Evolutionary conservation across 352 stramenopile species (phyloP).

Genomic region (Elongisporangium anandrum): DNA sequence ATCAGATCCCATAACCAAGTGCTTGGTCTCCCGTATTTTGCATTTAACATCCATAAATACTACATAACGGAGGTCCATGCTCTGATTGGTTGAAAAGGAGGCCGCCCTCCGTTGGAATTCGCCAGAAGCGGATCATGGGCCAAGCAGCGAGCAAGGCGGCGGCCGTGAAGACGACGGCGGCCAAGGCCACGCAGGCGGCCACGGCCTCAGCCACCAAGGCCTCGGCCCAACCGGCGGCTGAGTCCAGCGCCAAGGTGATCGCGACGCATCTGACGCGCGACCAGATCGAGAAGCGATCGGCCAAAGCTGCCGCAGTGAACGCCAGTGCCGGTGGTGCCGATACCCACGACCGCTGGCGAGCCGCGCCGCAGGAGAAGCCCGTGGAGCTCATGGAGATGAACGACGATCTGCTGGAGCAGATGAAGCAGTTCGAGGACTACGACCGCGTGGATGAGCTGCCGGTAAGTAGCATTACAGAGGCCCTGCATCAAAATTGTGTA

Average conservation of each 20-base stretch:
- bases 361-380: slow-evolving; percentile 5
- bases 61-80: background rate
- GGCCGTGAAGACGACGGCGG: background rate
- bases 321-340: slow-evolving; percentile 1
- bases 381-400: slow-evolving; percentile 59
- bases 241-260: slow-evolving; percentile 12
- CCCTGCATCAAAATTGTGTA: background rate
- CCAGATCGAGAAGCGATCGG: slow-evolving; percentile 11
- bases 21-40: no score
- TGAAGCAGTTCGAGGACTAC: slow-evolving; percentile 50
- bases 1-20: no score
- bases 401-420: slow-evolving; percentile 34
- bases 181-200: slow-evolving; percentile 8
- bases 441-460: slow-evolving; percentile 44
- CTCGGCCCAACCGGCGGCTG: slow-evolving; percentile 6
- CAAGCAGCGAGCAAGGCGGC: slow-evolving; percentile 20
- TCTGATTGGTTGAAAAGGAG: slow-evolving; percentile 6
- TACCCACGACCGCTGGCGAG: slow-evolving; percentile 17
- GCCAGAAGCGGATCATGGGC: slow-evolving; percentile 19
- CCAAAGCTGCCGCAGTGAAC: slow-evolving; percentile 1
- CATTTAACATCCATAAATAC: slow-evolving; percentile 3
- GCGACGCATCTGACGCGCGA: slow-evolving; percentile 38
- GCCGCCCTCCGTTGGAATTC: background rate
- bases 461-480: slow-evolving; percentile 4
- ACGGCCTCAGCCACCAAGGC: no score